Evolutionary conservation across 2,329 filamentous ascomycete genomes (phyloP), one percentile per base, ranked within the genome.

Genomic region (Xylariaceae sp.): DNA sequence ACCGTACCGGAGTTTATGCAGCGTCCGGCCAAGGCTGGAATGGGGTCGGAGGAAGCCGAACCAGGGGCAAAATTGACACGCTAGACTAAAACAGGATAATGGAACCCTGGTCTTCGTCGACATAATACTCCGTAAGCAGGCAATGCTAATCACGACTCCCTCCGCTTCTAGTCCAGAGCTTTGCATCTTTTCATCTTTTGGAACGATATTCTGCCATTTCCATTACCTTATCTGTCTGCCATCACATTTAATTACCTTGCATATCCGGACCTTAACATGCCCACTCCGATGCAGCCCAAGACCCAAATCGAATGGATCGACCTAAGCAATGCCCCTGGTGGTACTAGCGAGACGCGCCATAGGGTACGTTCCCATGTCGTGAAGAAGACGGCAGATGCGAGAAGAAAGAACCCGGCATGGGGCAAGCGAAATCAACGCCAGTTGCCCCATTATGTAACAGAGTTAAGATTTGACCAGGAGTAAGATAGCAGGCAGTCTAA

Each of bases 231-330:
- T n/a, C n/a, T n/a, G n/a, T n/a, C n/a, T n/a, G n/a, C n/a, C n/a
- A n/a, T n/a, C n/a, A n/a, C n/a, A n/a, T n/a, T n/a, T n/a, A n/a
- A n/a, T n/a, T n/a, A n/a, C n/a, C n/a, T n/a, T n/a, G n/a, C n/a
- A n/a, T n/a, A n/a, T n/a, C n/a, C n/a, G n/a, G n/a, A n/a, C n/a
- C n/a, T n/a, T n/a, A n/a, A n/a, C n/a, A n/a, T n/a, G n/a, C n/a
- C n/a, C n/a, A n/a, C n/a, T n/a, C n/a, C n/a, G n/a, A n/a, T n/a
- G n/a, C n/a, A n/a, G n/a, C n/a, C n/a, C n/a, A n/a, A n/a, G n/a
- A 21, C 36, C 29, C 25, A 40, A 19, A 45, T 45, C 7, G 37
- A 45, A 33, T 45, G 42, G 42, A 45, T 45, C 27, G 37, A 45
- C 37, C 25, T 45, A 36, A 45, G 42, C 27, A 8, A 40, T 16